These are phyloP conservation scores for Filobasidium wieringae DNA, from an alignment of 768 basidiomycete genomes.

Conservation along the genomic window DNA sequence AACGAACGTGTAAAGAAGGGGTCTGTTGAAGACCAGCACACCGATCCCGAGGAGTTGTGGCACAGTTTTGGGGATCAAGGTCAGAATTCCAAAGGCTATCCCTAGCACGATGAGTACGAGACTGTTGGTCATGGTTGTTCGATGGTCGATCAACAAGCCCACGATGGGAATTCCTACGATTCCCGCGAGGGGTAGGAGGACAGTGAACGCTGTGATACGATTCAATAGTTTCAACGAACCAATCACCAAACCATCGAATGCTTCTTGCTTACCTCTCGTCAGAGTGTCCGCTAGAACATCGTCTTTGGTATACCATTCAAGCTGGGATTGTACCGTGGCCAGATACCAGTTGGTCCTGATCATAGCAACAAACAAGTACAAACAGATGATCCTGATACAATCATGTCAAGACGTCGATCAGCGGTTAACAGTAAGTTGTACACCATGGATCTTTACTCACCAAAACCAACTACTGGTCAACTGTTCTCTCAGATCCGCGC, in stretches of 20 bases:
- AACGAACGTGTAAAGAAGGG: slow-evolving; percentile 38
- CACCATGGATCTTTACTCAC: slow-evolving; percentile 17
- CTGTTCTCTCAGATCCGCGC: slow-evolving; percentile 27
- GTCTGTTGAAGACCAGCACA: slow-evolving; percentile 35
- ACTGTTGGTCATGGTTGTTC: slow-evolving; percentile 21
- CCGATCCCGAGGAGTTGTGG: slow-evolving; percentile 34
- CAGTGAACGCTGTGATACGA: slow-evolving; percentile 32
- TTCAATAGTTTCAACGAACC: background rate
- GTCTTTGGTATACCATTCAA: slow-evolving; percentile 34
- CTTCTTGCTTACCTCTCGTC: slow-evolving; percentile 19
- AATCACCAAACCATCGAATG: background rate
- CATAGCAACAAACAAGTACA: slow-evolving; percentile 35
- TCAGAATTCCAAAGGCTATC: slow-evolving; percentile 30
- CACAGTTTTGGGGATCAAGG: slow-evolving; percentile 21
- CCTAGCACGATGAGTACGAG: slow-evolving; percentile 31
- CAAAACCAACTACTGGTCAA: slow-evolving; percentile 35
- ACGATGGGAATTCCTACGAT: slow-evolving; percentile 35
- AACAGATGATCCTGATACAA: slow-evolving; percentile 18
- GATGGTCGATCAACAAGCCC: slow-evolving; percentile 27
- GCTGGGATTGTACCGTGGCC: slow-evolving; percentile 34
- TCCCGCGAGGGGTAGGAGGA: slow-evolving; percentile 40
- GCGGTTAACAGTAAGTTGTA: background rate
- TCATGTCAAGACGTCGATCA: background rate
- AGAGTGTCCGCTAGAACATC: slow-evolving; percentile 27
- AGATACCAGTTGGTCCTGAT: slow-evolving; percentile 41